Base-by-base conservation (phyloP, 1,284 basidiomycete species). In the Ustilago trichophora region DNA sequence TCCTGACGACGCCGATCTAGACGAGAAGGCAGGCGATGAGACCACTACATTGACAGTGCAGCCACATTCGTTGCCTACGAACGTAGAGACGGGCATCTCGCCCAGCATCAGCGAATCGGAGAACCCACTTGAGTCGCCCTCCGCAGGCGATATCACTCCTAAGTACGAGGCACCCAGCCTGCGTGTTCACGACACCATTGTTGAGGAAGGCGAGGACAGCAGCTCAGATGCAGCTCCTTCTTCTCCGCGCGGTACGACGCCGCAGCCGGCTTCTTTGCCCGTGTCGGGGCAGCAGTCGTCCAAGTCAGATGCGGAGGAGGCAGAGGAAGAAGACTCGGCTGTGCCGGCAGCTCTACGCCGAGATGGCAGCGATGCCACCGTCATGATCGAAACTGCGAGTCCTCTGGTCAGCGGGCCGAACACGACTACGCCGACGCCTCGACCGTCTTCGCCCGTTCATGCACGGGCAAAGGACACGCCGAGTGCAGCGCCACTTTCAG, bases 131-230 rank as follows among this genome's bases (percentile, higher is more conserved):
- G 57, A 48, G 18, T 51, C 49, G n/a, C 40, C 49, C 12, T 53
- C 50, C 10, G 33, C 36, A 26, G 45, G 40, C 7, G 57, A 56
- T 18, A 12, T 44, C 13, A 60, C 64, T 1, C 57, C 64, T 5
- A 52, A 57, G 43, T 57, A 53, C 40, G 64, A 67, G 46, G 26
- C 50, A 32, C 34, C 45, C 7, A 31, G 36, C 24, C 27, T 49
- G 21, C 53, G 65, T 19, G 35, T 48, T 11, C 54, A 68, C 22
- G 65, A 68, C 26, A 68, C 65, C 4, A 68, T 68, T 18, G 52
- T 49, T 2, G 65, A 68, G 31, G 65, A 68, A 36, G 49, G 53
- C 32, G 65, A 68, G 33, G 65, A 68, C n/a, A 57, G 50, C 48
- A 56, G 42, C 45, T 67, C 64, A 4, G 64, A 67, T n/a, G 52